phyloP scores from a whole-genome alignment of 208 protist species.

The Porcisia hertigi region DNA sequence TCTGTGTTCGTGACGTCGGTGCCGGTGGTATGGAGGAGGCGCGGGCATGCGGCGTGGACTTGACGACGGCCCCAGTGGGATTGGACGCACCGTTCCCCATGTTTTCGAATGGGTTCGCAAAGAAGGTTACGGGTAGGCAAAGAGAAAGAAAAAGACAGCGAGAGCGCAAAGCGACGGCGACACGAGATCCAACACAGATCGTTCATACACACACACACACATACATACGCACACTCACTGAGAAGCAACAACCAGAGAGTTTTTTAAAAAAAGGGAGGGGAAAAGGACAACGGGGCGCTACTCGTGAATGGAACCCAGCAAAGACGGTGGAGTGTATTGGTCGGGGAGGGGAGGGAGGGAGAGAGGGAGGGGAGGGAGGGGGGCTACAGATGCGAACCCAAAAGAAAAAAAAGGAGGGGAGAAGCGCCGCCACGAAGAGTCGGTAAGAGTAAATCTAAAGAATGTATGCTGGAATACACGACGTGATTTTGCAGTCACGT shows the following conservation, averaged over 20 bases:
- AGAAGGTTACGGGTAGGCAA: neutral
- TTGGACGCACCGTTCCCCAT: conserved; percentile 38
- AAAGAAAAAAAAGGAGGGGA: too few species aligned
- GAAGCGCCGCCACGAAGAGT: too few species aligned
- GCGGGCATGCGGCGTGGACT: conserved; percentile 8
- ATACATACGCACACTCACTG: neutral
- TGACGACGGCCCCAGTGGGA: neutral
- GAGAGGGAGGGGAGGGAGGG: neutral
- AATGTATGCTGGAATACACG: too few species aligned
- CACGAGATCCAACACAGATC: neutral
- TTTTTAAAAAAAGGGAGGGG: neutral
- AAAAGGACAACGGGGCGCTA: neutral
- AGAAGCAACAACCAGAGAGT: neutral
- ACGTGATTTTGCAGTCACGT: too few species aligned
- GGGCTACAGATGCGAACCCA: too few species aligned
- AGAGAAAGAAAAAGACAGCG: neutral
- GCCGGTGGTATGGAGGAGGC: conserved; percentile 6
- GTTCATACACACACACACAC: neutral
- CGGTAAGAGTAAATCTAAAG: too few species aligned
- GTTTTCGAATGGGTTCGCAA: neutral
- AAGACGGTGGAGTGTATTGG: neutral
- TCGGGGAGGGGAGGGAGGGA: neutral
- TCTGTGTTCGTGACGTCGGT: conserved; percentile 13
- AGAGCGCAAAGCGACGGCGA: neutral
- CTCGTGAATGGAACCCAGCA: neutral